Conservation (phyloP, 805 yeast genomes). For the Teunomyces atbi region DNA sequence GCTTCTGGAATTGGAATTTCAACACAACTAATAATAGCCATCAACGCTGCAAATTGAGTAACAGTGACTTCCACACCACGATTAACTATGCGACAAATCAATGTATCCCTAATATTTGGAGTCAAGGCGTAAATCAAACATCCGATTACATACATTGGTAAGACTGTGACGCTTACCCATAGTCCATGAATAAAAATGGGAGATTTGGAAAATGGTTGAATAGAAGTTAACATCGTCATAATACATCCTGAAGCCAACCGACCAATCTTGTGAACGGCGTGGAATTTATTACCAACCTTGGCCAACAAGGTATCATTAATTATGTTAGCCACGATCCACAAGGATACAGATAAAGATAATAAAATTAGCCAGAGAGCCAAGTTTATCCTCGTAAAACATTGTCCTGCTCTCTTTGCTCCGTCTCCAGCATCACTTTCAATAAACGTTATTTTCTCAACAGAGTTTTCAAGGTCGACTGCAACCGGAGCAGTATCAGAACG, state of each 20-base stretch:
- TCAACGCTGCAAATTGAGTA: slow-evolving; percentile 30
- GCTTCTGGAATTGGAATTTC: slow-evolving; percentile 27
- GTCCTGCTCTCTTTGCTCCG: slow-evolving; percentile 39
- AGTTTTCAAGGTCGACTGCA: not conserved
- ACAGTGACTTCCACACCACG: slow-evolving; percentile 37
- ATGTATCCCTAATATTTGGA: slow-evolving; percentile 31
- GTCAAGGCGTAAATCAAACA: slow-evolving; percentile 40
- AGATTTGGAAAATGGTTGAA: slow-evolving; percentile 38
- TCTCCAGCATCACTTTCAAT: slow-evolving; percentile 44
- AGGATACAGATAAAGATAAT: too few species aligned
- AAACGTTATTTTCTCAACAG: not conserved
- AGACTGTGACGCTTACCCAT: slow-evolving; percentile 25
- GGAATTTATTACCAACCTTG: slow-evolving; percentile 34
- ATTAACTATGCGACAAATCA: slow-evolving; percentile 40
- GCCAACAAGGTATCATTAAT: slow-evolving; percentile 35
- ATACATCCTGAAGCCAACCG: slow-evolving; percentile 40
- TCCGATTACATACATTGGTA: too few species aligned
- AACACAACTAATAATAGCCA: too few species aligned
- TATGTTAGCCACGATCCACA: too few species aligned
- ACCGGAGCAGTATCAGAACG: not conserved
- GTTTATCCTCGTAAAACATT: slow-evolving; percentile 35
- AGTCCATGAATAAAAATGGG: slow-evolving; percentile 39
- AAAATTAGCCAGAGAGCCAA: too few species aligned
- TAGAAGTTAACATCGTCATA: slow-evolving; percentile 31
- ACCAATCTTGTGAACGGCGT: slow-evolving; percentile 31